Conservation (phyloP, 495 filamentous ascomycete genomes). For the Viridothelium virens region DNA sequence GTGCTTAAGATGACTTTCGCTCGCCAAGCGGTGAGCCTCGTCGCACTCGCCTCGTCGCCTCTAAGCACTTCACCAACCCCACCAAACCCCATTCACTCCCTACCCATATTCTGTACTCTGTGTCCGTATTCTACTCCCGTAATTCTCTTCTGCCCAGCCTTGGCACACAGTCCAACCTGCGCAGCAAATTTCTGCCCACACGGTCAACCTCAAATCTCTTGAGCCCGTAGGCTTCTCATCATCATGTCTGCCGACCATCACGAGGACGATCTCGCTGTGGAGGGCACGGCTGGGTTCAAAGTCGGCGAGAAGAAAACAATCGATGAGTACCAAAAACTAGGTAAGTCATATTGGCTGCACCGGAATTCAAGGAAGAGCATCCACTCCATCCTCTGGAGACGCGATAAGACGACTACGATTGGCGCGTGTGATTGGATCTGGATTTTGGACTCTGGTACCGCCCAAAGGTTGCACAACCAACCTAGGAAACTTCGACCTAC, state of each 20-base stretch:
- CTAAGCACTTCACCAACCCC: not conserved
- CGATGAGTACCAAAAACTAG: conserved; percentile 82
- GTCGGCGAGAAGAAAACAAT: conserved; percentile 96
- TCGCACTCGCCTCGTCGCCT: not conserved
- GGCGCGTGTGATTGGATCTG: not conserved
- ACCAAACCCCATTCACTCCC: too few relatives aligned
- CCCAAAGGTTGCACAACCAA: not conserved
- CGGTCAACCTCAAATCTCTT: not conserved
- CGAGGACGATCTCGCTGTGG: conserved; percentile 79
- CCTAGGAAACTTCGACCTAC: not conserved
- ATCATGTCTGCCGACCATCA: conserved; percentile 58
- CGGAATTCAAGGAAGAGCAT: not conserved
- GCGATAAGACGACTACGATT: not conserved
- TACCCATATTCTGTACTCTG: too few relatives aligned
- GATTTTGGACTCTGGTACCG: conserved; percentile 3
- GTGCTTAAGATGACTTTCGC: not conserved
- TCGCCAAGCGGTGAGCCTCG: conserved; percentile 12
- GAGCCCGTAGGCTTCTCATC: not conserved
- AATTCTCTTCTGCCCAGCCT: too few relatives aligned
- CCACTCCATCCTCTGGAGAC: not conserved
- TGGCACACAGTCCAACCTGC: too few relatives aligned
- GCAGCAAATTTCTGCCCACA: too few relatives aligned
- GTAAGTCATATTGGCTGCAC: conserved; percentile 46
- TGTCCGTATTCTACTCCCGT: too few relatives aligned
- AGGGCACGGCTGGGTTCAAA: conserved; percentile 90